phyloP scores from a whole-genome alignment of 2,329 filamentous ascomycete genomes.

The Fonsecaea pugnacius region DNA sequence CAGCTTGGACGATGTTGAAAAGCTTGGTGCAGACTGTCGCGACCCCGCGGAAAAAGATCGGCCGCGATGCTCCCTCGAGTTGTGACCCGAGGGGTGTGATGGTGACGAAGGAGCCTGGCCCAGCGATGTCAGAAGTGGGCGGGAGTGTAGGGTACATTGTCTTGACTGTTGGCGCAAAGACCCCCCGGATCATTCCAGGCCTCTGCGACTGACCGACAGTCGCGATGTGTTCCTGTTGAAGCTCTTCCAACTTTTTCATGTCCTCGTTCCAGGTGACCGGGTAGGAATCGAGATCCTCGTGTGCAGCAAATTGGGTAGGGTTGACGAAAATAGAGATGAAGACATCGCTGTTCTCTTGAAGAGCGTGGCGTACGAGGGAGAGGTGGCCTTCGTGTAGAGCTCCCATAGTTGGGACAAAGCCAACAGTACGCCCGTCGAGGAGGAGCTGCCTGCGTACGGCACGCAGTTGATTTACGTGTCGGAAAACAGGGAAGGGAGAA shows the following conservation, averaged over 20 bases:
- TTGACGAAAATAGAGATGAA: slow-evolving; percentile 95
- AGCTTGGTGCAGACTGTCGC: slow-evolving; percentile 96
- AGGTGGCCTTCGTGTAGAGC: slow-evolving; percentile 92
- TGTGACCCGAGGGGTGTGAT: slow-evolving; percentile 82
- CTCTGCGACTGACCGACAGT: slow-evolving; percentile 50
- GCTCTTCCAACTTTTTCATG: slow-evolving; percentile 64
- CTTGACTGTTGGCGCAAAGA: slow-evolving; percentile 81
- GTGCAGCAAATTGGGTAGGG: slow-evolving; percentile 89
- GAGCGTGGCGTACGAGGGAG: slow-evolving; percentile 81
- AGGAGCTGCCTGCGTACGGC: slow-evolving; percentile 69
- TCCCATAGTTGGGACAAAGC: slow-evolving; percentile 95
- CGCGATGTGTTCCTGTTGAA: slow-evolving; percentile 46
- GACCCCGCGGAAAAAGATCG: slow-evolving; percentile 95
- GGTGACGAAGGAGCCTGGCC: slow-evolving; percentile 84
- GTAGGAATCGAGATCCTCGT: slow-evolving; percentile 86
- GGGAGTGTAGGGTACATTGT: slow-evolving; percentile 88
- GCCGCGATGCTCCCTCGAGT: slow-evolving; percentile 81
- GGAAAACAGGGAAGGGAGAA: slow-evolving; percentile 69
- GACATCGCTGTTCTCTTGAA: slow-evolving; percentile 80
- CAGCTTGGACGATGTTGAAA: slow-evolving; percentile 79
- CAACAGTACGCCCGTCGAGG: slow-evolving; percentile 71
- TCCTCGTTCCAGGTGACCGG: slow-evolving; percentile 88
- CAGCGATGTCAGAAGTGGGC: slow-evolving; percentile 71
- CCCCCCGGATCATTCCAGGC: slow-evolving; percentile 63
- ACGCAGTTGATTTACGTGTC: slow-evolving; percentile 73